A percentile compares a stretch with the other conserved stretches of the same genome.
Evolutionary conservation across 768 basidiomycete species (phyloP).

Genomic region (Exidia glandulosa): DNA sequence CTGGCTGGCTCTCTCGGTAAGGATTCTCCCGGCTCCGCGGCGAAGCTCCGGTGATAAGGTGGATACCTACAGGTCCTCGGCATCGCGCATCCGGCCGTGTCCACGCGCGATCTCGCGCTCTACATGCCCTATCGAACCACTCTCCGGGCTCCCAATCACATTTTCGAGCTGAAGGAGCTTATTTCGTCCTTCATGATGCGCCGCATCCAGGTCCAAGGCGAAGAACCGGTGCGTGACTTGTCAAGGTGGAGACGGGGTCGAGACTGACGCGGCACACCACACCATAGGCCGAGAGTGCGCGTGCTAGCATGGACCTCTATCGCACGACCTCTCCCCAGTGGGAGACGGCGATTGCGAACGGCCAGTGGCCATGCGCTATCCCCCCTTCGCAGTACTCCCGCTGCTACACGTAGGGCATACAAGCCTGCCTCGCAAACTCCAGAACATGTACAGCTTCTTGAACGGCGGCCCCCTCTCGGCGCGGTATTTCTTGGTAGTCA

Average conservation of each 20-base stretch:
- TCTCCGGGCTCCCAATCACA: not conserved
- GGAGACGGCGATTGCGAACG: constrained; percentile 32
- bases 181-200: not conserved
- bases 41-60: not conserved
- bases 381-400: constrained; percentile 17
- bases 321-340: constrained; percentile 39
- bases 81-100: constrained; percentile 37
- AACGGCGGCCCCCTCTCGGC: no score
- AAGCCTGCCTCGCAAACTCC: no score
- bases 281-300: constrained; percentile 35
- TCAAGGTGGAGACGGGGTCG: not conserved
- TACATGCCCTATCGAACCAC: constrained; percentile 37
- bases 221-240: not conserved
- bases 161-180: not conserved
- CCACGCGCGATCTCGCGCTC: constrained; percentile 44
- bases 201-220: not conserved
- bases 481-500: no score
- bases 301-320: constrained; percentile 42
- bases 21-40: not conserved
- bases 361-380: constrained; percentile 42
- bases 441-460: no score
- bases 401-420: not conserved
- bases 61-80: constrained; percentile 41
- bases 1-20: constrained; percentile 9
- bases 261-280: not conserved